Base-by-base conservation (phyloP, 345 rosid species). In the Arabis hirsuta region DNA sequence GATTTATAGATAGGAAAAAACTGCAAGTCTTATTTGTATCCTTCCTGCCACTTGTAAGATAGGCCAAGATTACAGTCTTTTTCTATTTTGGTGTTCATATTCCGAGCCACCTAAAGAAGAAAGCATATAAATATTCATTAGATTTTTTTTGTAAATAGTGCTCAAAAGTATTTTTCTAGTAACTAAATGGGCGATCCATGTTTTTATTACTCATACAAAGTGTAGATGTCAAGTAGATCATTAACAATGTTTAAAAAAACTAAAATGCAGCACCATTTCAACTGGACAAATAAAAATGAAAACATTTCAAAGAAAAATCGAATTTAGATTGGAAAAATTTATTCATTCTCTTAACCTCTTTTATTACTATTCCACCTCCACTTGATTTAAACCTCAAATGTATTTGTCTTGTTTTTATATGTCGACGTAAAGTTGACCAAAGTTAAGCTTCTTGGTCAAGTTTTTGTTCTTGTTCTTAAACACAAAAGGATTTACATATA, bases 81-180 rank as follows among this genome's bases (percentile, higher is more conserved):
- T 39, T 34, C 10, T 47, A 16, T n/a, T 7, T 26, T 39, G n/a
- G 31, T 50, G 36, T 34, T 53, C 22, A 55, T 10, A 44, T 55
- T 45, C 64, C 42, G 32, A 62, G 71, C 71, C 65, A 64, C 63
- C 76, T 7, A 45, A 14, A 54, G 56, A 63, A 12, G 57, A 64
- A 62, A 43, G 51, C 56, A 45, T 34, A 27, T 24, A 47, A 13
- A 32, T 36, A 55, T 14, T 45, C 31, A 31, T 19, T 22, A 43
- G 11, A 43, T 11, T 44, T 12, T 4, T 62, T 44, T 13, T 36
- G 62, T 24, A 22, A 13, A 20, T 24, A n/a, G 1, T 45, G 29
- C 67, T 44, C 69, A 72, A 44, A 22, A 32, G 29, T 72, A 20
- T 20, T 5, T 7, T 22, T 22, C 24, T 22, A 22, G 2, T 22